Percentiles rank a stretch among this genome's conserved stretches.
Conservation (phyloP, 139 green algal species). For the Tetradesmus obliquus region DNA sequence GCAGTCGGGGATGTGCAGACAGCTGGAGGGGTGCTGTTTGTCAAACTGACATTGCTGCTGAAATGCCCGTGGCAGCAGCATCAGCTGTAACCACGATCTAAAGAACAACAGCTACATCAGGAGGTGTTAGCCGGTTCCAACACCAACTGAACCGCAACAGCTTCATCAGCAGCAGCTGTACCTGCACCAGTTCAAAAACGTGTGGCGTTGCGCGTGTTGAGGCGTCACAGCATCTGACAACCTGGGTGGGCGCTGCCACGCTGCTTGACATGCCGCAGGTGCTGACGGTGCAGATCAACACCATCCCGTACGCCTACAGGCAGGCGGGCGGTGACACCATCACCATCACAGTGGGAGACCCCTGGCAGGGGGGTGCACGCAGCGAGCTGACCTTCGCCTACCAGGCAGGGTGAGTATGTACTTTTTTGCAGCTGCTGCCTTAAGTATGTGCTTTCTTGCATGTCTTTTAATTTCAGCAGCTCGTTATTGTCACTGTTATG, state of each 20-base stretch:
- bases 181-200: slow-evolving; percentile 48
- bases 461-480: too few species aligned
- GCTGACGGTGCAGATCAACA: slow-evolving; percentile 31
- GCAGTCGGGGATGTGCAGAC: neutral
- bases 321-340: slow-evolving; percentile 29
- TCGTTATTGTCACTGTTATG: too few species aligned
- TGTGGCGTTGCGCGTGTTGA: too few species aligned
- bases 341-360: slow-evolving; percentile 76
- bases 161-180: slow-evolving; percentile 40
- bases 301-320: slow-evolving; percentile 38
- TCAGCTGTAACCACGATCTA: too few species aligned
- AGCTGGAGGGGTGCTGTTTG: neutral
- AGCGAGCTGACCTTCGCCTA: slow-evolving; percentile 78
- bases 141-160: too few species aligned
- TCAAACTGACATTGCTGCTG: neutral
- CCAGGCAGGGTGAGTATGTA: slow-evolving; percentile 31
- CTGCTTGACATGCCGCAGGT: neutral
- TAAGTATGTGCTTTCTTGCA: too few species aligned
- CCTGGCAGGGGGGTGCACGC: slow-evolving; percentile 69
- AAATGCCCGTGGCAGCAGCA: neutral
- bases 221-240: too few species aligned
- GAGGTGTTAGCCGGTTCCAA: too few species aligned
- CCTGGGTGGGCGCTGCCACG: neutral
- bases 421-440: too few species aligned
- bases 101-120: too few species aligned